These are phyloP conservation scores for Calycina herbarum DNA, from an alignment of 2,329 filamentous ascomycete genomes.

Conservation along the genomic window DNA sequence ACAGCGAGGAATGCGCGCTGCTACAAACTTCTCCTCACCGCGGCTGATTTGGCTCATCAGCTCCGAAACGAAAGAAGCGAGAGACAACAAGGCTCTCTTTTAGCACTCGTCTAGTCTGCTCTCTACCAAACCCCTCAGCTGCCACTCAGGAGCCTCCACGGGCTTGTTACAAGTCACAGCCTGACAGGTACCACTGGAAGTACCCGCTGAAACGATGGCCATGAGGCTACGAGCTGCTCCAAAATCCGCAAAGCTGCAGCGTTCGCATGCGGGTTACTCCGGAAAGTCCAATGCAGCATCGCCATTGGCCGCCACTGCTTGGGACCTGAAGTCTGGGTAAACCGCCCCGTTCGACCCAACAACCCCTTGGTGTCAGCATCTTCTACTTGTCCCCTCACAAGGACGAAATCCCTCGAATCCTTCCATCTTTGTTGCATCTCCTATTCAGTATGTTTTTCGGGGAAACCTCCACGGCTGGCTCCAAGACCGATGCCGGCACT, in stretches of 20 bases:
- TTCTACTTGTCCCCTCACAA: conserved; percentile 1
- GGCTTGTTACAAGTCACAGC: background rate
- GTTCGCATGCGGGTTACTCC: background rate
- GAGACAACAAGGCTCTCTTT: background rate
- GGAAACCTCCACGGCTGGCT: background rate
- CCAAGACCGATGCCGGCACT: background rate
- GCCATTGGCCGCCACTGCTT: background rate
- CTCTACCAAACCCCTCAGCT: background rate
- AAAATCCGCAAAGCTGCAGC: background rate
- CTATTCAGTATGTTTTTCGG: background rate
- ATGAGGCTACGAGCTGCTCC: background rate
- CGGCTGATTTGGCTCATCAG: background rate
- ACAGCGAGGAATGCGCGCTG: background rate
- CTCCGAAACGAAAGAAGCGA: background rate
- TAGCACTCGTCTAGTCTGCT: background rate
- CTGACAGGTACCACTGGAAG: background rate
- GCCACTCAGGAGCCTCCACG: background rate
- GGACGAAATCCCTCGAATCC: background rate
- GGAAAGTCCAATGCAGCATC: background rate
- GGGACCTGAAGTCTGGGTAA: background rate
- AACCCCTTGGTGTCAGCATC: conserved; percentile 5
- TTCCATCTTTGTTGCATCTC: background rate
- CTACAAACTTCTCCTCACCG: background rate
- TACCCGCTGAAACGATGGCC: background rate
- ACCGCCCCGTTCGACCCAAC: background rate